A percentile compares a stretch with the other conserved stretches of the same genome.
Evolutionary conservation across 2,329 filamentous ascomycete species (phyloP).

Genomic region (Cercospora sojina): DNA sequence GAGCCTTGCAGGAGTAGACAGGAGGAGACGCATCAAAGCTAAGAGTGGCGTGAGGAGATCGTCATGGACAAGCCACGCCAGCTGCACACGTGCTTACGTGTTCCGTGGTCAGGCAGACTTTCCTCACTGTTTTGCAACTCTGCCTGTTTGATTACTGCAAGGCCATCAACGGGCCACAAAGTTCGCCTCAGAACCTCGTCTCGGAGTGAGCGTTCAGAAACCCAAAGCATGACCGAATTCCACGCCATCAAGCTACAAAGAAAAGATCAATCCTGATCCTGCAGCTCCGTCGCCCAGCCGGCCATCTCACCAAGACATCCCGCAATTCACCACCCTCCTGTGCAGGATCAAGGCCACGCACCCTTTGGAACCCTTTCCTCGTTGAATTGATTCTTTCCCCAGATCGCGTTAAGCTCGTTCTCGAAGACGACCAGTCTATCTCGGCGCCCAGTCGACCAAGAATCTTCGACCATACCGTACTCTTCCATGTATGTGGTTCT

Average conservation of each 20-base stretch:
- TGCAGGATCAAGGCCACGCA: conserved; percentile 8
- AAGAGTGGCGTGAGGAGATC: too few relatives aligned
- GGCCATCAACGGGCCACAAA: too few relatives aligned
- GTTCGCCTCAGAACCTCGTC: too few relatives aligned
- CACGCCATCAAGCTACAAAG: neutral
- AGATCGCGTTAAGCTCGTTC: conserved; percentile 26
- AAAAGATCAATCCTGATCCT: neutral
- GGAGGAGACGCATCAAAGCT: too few relatives aligned
- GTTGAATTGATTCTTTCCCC: conserved; percentile 25
- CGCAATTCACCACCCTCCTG: neutral
- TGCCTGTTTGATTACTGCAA: too few relatives aligned
- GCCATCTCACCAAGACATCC: neutral
- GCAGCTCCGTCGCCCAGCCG: neutral
- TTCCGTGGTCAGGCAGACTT: too few relatives aligned
- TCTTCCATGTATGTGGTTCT: conserved; percentile 34
- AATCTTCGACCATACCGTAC: conserved; percentile 10
- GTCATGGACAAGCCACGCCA: too few relatives aligned
- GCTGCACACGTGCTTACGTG: too few relatives aligned
- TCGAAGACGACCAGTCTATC: conserved; percentile 21
- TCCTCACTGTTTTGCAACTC: too few relatives aligned
- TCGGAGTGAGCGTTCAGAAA: too few relatives aligned
- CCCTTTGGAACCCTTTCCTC: conserved; percentile 19
- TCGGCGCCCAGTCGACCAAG: conserved; percentile 6
- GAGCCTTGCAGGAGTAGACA: too few relatives aligned
- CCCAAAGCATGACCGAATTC: neutral